Evolutionary conservation across 306 rosid species (phyloP).

Genomic region (Quercus robur): DNA sequence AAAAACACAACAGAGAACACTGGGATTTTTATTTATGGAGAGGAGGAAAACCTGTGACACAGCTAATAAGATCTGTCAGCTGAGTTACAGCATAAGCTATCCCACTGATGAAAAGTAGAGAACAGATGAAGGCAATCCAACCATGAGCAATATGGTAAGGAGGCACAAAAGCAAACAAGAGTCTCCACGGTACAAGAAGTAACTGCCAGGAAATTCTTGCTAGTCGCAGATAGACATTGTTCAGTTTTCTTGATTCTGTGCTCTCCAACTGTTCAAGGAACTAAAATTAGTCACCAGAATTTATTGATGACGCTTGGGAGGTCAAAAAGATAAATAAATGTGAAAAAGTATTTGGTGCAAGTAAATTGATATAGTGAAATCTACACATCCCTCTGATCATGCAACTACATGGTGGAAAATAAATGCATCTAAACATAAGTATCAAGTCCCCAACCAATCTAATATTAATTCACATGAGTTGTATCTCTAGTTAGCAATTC

Average conservation of each 20-base stretch:
- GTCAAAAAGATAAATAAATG: background rate
- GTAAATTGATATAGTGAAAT: background rate
- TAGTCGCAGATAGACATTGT: constrained; percentile 34
- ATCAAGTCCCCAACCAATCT: background rate
- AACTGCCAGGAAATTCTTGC: constrained; percentile 60
- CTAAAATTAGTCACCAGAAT: constrained; percentile 19
- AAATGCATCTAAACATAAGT: background rate
- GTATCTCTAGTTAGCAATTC: background rate
- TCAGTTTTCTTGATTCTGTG: constrained; percentile 46
- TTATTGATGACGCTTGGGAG: background rate
- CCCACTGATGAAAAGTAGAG: constrained; percentile 83
- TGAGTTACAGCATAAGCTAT: constrained; percentile 79
- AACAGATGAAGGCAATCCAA: constrained; percentile 84
- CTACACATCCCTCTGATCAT: background rate
- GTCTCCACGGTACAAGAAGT: constrained; percentile 77
- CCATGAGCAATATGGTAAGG: constrained; percentile 88
- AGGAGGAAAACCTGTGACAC: constrained; percentile 79
- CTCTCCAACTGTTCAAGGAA: constrained; percentile 61
- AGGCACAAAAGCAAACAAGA: constrained; percentile 86
- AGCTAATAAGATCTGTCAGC: constrained; percentile 88
- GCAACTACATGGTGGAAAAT: background rate
- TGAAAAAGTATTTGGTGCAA: background rate
- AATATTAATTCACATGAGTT: background rate
- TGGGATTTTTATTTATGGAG: background rate
- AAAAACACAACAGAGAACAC: too few species aligned